Evolutionary conservation across 2,329 filamentous ascomycete species (phyloP).

Genomic region (Cladorrhinum sp.): DNA sequence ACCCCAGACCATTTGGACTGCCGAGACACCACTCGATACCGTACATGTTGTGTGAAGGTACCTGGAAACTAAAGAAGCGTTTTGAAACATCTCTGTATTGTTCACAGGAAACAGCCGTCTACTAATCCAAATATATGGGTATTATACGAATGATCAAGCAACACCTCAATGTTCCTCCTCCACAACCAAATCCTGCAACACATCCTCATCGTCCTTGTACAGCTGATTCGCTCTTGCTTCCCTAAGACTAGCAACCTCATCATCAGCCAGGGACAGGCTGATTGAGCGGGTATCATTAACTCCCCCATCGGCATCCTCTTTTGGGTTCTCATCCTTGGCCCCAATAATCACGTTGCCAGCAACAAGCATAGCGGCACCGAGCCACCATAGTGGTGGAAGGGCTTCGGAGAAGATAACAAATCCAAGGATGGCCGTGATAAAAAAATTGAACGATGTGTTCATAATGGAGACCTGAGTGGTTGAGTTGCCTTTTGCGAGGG

Average conservation of each 20-base stretch:
- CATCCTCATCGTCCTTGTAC: conserved; percentile 9
- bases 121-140: not conserved
- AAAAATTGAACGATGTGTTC: conserved; percentile 79
- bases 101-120: too few species aligned
- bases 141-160: not conserved
- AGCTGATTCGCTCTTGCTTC: conserved; percentile 28
- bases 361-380: conserved; percentile 68
- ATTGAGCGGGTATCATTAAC: conserved; percentile 31
- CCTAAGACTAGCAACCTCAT: conserved; percentile 6
- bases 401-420: conserved; percentile 67
- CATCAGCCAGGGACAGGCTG: conserved; percentile 15
- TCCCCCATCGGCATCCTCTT: conserved; percentile 1
- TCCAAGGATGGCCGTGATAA: conserved; percentile 72
- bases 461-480: conserved; percentile 79
- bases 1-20: not conserved
- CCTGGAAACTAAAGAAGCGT: too few species aligned
- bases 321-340: conserved; percentile 52
- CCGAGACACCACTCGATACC: not conserved
- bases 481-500: conserved; percentile 69
- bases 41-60: too few species aligned
- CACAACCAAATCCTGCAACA: conserved; percentile 25
- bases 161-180: conserved; percentile 20
- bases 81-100: too few species aligned
- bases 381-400: conserved; percentile 73
- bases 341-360: conserved; percentile 78